Base-by-base conservation (phyloP, 2,329 filamentous ascomycete genomes). In the Fusarium torulosum region DNA sequence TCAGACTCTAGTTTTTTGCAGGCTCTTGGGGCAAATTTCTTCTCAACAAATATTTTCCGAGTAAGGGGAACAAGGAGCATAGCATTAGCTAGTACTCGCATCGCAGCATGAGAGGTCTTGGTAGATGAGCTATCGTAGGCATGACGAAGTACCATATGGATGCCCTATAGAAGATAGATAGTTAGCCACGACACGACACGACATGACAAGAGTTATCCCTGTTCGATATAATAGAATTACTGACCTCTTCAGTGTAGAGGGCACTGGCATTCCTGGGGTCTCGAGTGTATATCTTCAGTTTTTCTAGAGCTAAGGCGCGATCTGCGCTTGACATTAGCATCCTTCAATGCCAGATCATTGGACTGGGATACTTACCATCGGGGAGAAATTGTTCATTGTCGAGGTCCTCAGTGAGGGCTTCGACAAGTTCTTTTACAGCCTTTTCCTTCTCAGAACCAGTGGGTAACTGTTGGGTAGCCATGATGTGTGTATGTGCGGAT, bases 1-100 rank as follows among this genome's bases (percentile, higher is more conserved):
- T 93, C 90, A 58, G 85, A 89, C 83, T 90, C 90, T 41, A 97
- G 84, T 66, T 86, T 88, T 56, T 87, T 84, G 59, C 92, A 93
- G 19, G 90, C 88, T 71, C 90, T 91, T 17, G 83, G 66, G 78
- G 81, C 75, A 83, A 84, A 81, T 82, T 88, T 78, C 82, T 86
- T 72, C 31, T 72, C 59, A n/a, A 74, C 73, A 70, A 78, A 72
- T 49, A 75, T 66, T 63, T 75, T 74, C 61, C 79, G 59, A 56
- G 73, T 97, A 81, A 75, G 53, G 7, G 70, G 58, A 58, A 75
- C 76, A 77, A 86, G 83, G 75, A 87, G 90, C 73, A 85, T 86
- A 10, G 93, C 89, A 78, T 98, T 98, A 40, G 71, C 94, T 46
- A 98, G 79, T 71, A 93, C 94, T 72, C 93, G 87, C 38, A 97